Evolutionary conservation across 2,329 filamentous ascomycete genomes (phyloP), one percentile per base, ranked within the genome.

Genomic region (Alternaria arborescens): DNA sequence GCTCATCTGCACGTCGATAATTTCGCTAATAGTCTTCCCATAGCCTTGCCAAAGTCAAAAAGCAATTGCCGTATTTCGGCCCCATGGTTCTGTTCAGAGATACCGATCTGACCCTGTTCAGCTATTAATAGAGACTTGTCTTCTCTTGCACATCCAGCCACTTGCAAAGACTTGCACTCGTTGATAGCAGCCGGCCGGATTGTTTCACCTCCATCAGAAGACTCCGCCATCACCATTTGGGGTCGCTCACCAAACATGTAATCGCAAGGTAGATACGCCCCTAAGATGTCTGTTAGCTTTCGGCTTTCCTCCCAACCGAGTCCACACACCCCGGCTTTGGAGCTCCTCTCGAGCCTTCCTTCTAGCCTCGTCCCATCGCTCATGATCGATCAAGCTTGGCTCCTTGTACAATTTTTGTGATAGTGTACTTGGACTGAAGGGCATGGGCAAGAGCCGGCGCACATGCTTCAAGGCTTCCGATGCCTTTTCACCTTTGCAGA

Each of bases 301-400:
- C 0, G 12, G 3, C 10, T 30, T 44, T 14, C 7, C n/a, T 24
- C 20, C 0, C 2, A 14, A 8, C 3, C 3, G 20, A 5, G 18
- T 11, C 16, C 3, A n/a, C 41, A 36, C 51, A 61, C 59, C 62
- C 52, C 44, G 36, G 4, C 24, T 38, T 28, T 56, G 50, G 20
- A 58, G 12, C 12, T 38, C 42, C 10, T 14, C 55, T 22, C 48
- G 54, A 22, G 55, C 47, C 2, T 50, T 14, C 3, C 36, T 51
- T 54, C 62, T 44, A 22, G 55, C 47, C 2, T 55, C 8, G 4
- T 44, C 53, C 62, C 64, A 63, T 22, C 55, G 48, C 11, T 61
- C 57, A 26, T 60, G 61, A 8, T 65, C 56, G 14, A 65, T 65
- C 54, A 61, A 50, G 20, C 32, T 53, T 5, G 47, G 47, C 16